A percentile compares a stretch with the other conserved stretches of the same genome.
phyloP scores from a whole-genome alignment of 768 basidiomycete genomes.

The Mycena venus region DNA sequence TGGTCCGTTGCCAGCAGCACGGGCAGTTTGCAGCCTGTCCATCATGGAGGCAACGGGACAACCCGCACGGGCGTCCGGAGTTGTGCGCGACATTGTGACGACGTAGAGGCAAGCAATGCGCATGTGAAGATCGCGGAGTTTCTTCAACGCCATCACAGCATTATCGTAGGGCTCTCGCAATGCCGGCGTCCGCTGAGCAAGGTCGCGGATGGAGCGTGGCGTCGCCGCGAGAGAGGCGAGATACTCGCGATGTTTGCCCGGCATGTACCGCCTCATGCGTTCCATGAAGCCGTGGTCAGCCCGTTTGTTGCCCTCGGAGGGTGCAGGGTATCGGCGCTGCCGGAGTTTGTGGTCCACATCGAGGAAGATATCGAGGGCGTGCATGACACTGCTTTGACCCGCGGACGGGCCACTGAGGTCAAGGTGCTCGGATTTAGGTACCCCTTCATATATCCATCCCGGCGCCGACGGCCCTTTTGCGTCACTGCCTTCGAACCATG shows the following conservation, averaged over 20 bases:
- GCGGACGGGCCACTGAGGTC: slow-evolving; percentile 92
- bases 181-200: slow-evolving; percentile 68
- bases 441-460: slow-evolving; percentile 86
- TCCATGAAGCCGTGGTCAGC: slow-evolving; percentile 89
- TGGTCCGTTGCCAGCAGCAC: slow-evolving; percentile 59
- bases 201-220: slow-evolving; percentile 72
- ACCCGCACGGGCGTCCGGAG: slow-evolving; percentile 57
- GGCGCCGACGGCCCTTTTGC: slow-evolving; percentile 63
- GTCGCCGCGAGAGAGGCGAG: slow-evolving; percentile 73
- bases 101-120: slow-evolving; percentile 90
- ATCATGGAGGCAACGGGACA: slow-evolving; percentile 72
- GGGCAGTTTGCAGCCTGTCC: slow-evolving; percentile 57
- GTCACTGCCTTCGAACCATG: slow-evolving; percentile 93
- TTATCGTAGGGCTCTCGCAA: slow-evolving; percentile 84
- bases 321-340: slow-evolving; percentile 74
- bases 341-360: slow-evolving; percentile 91
- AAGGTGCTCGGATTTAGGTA: slow-evolving; percentile 67
- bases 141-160: slow-evolving; percentile 84
- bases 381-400: slow-evolving; percentile 94
- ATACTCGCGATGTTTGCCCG: slow-evolving; percentile 89
- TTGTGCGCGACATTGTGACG: slow-evolving; percentile 83
- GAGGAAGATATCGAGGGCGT: slow-evolving; percentile 86
- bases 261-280: slow-evolving; percentile 96
- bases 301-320: slow-evolving; percentile 74
- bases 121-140: slow-evolving; percentile 90